Evolutionary conservation across 805 yeast genomes (phyloP), one percentile per base, ranked within the genome.

Genomic region (Ogataea henricii): DNA sequence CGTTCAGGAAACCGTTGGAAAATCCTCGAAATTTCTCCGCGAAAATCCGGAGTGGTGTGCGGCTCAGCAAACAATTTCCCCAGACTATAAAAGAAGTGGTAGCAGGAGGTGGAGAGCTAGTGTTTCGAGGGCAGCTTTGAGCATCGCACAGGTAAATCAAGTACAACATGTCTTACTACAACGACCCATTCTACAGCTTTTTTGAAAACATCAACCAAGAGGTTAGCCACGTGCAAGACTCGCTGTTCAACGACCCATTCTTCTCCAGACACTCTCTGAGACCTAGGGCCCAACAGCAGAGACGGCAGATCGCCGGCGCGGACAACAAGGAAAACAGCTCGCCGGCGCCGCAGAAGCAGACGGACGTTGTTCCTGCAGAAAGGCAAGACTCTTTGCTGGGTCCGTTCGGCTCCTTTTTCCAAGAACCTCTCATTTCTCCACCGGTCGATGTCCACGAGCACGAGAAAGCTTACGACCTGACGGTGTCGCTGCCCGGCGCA

Each of bases 401-500:
- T 10, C 52, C 57, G 25, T 57, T 65, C n/a, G 57, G 66, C 14
- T 48, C 58, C 16, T 57, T 55, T 43, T 60, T 65, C 39, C 51
- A 46, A 17, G 54, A 53, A 45, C 58, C 62, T 17, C 54, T 63
- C 12, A 40, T 56, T 16, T 59, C 68, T 16, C 79, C 79, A 40
- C 77, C 79, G 9, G 68, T 76, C 39, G 79, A 77, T 51, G 62
- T 77, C 32, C 58, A 73, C 49, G 81, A 77, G 25, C 67, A 70
- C 38, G 75, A 73, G 4, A 61, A 68, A 38, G 55, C 63, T 16
- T 76, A 72, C 51, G 71, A 68, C 36, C 57, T 77, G 30, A 70
- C 69, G 30, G 66, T 76, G 3, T 70, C 79, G 1, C 62, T 77
- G 44, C 79, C 82, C 8, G 82, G 82, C 45, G 78, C 77, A 16